A percentile compares a stretch with the other conserved stretches of the same genome.
These are phyloP conservation scores for Phytophthora pisi DNA, from an alignment of 352 stramenopile species.

Conservation along the genomic window DNA sequence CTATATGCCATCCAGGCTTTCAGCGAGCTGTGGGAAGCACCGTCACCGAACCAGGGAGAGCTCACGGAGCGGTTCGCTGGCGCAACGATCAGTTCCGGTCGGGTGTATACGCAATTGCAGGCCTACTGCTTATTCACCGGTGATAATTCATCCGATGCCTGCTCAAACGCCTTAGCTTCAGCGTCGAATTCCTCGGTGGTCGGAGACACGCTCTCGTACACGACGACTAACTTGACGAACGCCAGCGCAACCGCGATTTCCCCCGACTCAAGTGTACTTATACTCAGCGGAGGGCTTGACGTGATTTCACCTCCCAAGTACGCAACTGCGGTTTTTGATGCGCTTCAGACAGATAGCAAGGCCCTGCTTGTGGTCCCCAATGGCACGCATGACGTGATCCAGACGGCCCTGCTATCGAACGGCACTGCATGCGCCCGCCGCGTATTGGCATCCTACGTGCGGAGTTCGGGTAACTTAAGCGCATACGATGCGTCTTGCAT, in stretches of 20 bases:
- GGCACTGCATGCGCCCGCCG: constrained; percentile 49
- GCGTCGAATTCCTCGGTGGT: constrained; percentile 7
- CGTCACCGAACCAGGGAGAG: constrained; percentile 46
- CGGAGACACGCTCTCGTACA: constrained; percentile 42
- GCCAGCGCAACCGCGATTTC: constrained; percentile 7
- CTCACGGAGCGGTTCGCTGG: constrained; percentile 56
- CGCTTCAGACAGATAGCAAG: constrained; percentile 47
- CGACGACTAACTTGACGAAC: constrained; percentile 25
- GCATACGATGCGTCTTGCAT: constrained; percentile 64
- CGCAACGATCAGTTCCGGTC: constrained; percentile 50
- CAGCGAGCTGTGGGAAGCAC: constrained; percentile 77
- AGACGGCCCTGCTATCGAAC: constrained; percentile 36
- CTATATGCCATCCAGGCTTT: constrained; percentile 71
- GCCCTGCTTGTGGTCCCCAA: constrained; percentile 50
- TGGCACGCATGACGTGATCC: constrained; percentile 49
- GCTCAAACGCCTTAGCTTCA: constrained; percentile 19
- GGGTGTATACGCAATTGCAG: constrained; percentile 48
- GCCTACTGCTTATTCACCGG: constrained; percentile 70
- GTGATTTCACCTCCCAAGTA: constrained; percentile 46
- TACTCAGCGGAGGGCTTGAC: constrained; percentile 59
- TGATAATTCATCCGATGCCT: constrained; percentile 45
- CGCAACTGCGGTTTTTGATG: constrained; percentile 46
- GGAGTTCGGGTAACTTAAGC: constrained; percentile 46
- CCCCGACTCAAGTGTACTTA: constrained; percentile 47
- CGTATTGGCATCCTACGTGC: constrained; percentile 69